Conservation (phyloP, 768 basidiomycete species). For the Pleurotus ostreatus region DNA sequence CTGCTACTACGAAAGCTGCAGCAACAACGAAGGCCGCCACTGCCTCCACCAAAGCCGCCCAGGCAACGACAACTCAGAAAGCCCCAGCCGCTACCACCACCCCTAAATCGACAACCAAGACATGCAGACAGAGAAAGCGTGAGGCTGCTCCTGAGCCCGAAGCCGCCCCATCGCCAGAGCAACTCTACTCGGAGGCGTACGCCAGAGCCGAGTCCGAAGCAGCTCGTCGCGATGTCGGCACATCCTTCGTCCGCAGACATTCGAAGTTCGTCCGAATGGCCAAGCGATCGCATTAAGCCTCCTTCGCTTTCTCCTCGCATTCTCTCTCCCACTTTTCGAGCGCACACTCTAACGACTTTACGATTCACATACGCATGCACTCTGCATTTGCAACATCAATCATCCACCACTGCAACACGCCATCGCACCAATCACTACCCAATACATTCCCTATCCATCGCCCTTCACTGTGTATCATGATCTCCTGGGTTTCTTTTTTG, state of each 20-base stretch:
- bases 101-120: background rate
- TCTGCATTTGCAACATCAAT: background rate
- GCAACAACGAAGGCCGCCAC: background rate
- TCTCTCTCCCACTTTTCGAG: background rate
- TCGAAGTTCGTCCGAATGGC: slow-evolving; percentile 5
- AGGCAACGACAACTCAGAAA: background rate
- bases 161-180: slow-evolving; percentile 6
- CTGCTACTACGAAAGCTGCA: background rate
- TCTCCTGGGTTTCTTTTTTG: background rate
- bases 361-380: background rate
- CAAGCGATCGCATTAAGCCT: slow-evolving; percentile 3
- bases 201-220: background rate
- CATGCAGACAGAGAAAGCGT: slow-evolving; percentile 1
- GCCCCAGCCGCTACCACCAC: background rate
- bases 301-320: background rate
- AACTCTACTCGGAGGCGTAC: background rate
- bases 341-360: background rate
- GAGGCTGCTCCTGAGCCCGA: slow-evolving; percentile 2
- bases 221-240: background rate
- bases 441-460: background rate
- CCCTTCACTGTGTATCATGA: background rate
- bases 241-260: background rate
- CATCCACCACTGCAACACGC: background rate
- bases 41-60: background rate
- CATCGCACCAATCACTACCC: background rate